These are phyloP conservation scores for Trichoderma sp. DNA, from an alignment of 2,329 filamentous ascomycete species.

Conservation along the genomic window DNA sequence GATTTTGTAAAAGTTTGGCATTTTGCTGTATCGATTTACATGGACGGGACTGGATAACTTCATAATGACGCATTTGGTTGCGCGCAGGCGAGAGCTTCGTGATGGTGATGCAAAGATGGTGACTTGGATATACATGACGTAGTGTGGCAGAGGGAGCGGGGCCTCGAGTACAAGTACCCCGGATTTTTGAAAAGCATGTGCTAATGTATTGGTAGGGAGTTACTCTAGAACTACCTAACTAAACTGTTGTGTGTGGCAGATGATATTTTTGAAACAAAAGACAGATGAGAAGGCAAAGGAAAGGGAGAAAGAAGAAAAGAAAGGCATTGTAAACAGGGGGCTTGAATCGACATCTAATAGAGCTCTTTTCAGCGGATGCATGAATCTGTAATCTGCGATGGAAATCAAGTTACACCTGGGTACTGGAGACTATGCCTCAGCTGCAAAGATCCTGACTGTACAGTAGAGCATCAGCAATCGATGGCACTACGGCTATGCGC, in stretches of 20 bases:
- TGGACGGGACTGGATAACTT: not conserved
- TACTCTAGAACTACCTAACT: no score
- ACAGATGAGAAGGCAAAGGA: not conserved
- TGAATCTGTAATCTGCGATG: not conserved
- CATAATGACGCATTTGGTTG: constrained; percentile 7
- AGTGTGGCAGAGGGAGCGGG: constrained; percentile 17
- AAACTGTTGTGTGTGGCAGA: not conserved
- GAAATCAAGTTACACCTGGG: not conserved
- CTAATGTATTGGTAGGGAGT: not conserved
- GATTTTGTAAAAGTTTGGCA: not conserved
- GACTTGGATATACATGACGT: constrained; percentile 20
- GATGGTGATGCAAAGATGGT: constrained; percentile 18
- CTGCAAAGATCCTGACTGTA: not conserved
- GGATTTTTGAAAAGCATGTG: not conserved
- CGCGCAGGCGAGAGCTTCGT: not conserved
- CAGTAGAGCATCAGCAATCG: not conserved
- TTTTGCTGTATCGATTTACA: not conserved
- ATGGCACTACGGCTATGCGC: not conserved
- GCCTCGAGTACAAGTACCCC: not conserved
- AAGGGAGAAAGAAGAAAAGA: no score
- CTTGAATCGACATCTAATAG: not conserved
- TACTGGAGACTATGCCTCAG: not conserved
- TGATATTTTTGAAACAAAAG: no score
- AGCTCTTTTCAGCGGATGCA: not conserved
- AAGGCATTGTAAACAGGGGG: not conserved